A percentile compares a stretch with the other conserved stretches of the same genome.
Conservation (phyloP, 2,329 filamentous ascomycete species). For the Fusarium verrucosum region DNA sequence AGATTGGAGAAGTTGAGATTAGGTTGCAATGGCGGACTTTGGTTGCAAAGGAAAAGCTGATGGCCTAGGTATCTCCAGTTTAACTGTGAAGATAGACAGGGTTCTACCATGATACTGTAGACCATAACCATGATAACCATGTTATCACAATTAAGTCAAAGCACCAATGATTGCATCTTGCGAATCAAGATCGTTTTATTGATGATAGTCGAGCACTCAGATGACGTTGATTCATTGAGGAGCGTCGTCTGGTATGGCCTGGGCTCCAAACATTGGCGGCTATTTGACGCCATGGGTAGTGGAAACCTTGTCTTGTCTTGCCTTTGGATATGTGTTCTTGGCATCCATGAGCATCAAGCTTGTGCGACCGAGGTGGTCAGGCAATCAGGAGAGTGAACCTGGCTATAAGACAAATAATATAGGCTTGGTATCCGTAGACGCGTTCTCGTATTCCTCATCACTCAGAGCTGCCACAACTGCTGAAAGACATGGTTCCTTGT, state of each 20-base stretch:
- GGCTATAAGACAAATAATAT: neutral
- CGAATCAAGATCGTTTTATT: neutral
- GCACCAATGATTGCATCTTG: neutral
- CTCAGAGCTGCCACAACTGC: neutral
- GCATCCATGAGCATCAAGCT: slow-evolving; percentile 7
- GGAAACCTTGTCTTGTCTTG: slow-evolving; percentile 16
- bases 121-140: neutral
- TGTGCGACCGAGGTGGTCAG: neutral
- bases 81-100: neutral
- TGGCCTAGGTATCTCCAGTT: slow-evolving; percentile 23
- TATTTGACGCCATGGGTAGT: slow-evolving; percentile 24
- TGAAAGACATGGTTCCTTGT: neutral
- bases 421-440: neutral
- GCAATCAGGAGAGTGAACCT: neutral
- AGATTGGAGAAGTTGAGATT: slow-evolving; percentile 25
- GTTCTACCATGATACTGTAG: slow-evolving; percentile 5
- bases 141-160: neutral
- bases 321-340: slow-evolving; percentile 1
- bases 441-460: neutral
- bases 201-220: neutral
- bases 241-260: slow-evolving; percentile 19
- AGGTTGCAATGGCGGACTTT: slow-evolving; percentile 21
- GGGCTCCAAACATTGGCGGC: slow-evolving; percentile 10
- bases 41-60: slow-evolving; percentile 12
- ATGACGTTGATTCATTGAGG: slow-evolving; percentile 5